phyloP scores from a whole-genome alignment of 805 yeast genomes.

The Wickerhamiella cacticola region DNA sequence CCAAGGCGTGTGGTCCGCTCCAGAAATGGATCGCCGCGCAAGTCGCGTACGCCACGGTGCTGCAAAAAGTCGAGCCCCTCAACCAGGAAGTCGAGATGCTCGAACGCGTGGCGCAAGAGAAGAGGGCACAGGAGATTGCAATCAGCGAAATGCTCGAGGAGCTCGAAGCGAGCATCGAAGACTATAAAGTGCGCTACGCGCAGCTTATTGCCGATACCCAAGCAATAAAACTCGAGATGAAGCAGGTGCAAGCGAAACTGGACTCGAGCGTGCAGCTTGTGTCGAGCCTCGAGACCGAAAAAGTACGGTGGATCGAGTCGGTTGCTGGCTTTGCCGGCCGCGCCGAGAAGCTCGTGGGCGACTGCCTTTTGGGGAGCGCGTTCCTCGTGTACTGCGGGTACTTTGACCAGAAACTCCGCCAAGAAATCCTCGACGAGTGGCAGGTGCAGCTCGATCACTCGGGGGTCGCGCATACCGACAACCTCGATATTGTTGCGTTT shows the following conservation, averaged over 20 bases:
- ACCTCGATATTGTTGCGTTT: slow-evolving; percentile 6
- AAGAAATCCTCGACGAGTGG: slow-evolving; percentile 30
- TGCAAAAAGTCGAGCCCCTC: slow-evolving; percentile 64
- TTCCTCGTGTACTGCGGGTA: slow-evolving; percentile 49
- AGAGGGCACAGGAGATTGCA: slow-evolving; percentile 58
- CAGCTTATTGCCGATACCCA: slow-evolving; percentile 69
- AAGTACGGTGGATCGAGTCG: slow-evolving; percentile 59
- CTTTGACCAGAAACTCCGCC: slow-evolving; percentile 40
- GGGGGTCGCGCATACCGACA: slow-evolving; percentile 33
- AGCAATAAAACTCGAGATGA: slow-evolving; percentile 58
- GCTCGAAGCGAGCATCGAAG: slow-evolving; percentile 53
- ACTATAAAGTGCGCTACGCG: slow-evolving; percentile 58
- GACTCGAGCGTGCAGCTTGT: slow-evolving; percentile 50
- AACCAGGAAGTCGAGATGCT: slow-evolving; percentile 48
- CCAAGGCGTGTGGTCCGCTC: slow-evolving; percentile 91
- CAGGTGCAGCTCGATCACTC: slow-evolving; percentile 21
- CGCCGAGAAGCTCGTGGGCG: slow-evolving; percentile 45
- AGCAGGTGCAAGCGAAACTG: slow-evolving; percentile 46
- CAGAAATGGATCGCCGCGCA: slow-evolving; percentile 86
- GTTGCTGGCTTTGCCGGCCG: slow-evolving; percentile 40
- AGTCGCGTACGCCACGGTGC: slow-evolving; percentile 56
- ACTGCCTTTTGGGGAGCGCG: slow-evolving; percentile 52
- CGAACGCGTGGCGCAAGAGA: slow-evolving; percentile 48
- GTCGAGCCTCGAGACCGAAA: slow-evolving; percentile 52
- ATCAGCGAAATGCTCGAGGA: slow-evolving; percentile 73